Evolutionary conservation across 805 yeast genomes (phyloP).

Genomic region (Saccharomyces mikatae): DNA sequence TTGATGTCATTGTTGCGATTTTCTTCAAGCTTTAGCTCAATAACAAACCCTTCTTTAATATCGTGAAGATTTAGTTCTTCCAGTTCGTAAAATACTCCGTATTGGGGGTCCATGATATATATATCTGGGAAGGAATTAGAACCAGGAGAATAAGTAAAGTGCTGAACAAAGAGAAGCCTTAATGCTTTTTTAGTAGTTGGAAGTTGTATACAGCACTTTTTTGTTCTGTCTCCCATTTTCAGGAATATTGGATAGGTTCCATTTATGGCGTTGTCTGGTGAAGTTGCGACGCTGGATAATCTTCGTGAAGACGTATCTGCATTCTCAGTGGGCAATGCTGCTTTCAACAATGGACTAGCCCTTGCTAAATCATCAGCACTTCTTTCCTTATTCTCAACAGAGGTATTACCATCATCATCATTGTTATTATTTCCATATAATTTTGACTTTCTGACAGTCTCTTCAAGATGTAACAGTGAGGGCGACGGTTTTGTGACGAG

Average conservation of each 20-base stretch:
- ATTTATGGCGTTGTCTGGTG: neutral
- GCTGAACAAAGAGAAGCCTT: conserved; percentile 73
- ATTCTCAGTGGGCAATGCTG: neutral
- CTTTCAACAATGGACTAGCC: neutral
- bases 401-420: neutral
- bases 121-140: conserved; percentile 67
- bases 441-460: neutral
- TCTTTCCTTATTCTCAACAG: neutral
- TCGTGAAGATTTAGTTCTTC: conserved; percentile 61
- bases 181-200: conserved; percentile 37
- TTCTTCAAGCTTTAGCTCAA: conserved; percentile 32
- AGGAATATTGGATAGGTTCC: conserved; percentile 35
- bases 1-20: conserved; percentile 5
- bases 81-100: conserved; percentile 65
- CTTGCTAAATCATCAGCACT: neutral
- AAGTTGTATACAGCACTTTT: conserved; percentile 35
- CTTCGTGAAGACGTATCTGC: neutral
- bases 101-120: conserved; percentile 54
- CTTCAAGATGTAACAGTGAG: neutral
- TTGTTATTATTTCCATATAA: neutral
- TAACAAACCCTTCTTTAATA: conserved; percentile 48
- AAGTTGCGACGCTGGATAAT: neutral
- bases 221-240: conserved; percentile 44
- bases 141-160: conserved; percentile 76
- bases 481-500: conserved; percentile 9